phyloP scores from a whole-genome alignment of 2,329 filamentous ascomycete genomes.

The Metarhizium brunneum region DNA sequence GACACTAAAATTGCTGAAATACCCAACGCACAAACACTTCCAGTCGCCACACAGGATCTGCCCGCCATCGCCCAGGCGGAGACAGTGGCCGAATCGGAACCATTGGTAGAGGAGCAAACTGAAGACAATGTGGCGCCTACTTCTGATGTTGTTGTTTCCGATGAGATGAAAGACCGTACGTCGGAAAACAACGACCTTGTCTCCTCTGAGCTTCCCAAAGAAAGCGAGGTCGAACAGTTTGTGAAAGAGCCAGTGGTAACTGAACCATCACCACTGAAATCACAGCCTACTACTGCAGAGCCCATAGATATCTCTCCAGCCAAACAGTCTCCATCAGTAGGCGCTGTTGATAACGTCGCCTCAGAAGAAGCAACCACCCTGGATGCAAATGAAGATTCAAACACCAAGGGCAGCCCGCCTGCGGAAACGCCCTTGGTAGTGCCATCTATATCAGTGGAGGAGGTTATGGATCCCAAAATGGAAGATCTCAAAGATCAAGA shows the following conservation, averaged over 20 bases:
- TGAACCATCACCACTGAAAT: neutral
- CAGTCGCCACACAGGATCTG: neutral
- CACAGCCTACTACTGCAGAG: neutral
- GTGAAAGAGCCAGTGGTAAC: neutral
- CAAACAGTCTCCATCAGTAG: neutral
- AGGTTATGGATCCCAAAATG: neutral
- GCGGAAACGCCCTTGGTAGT: neutral
- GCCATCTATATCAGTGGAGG: constrained; percentile 4
- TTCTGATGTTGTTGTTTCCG: neutral
- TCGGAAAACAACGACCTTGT: neutral
- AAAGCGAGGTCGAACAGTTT: neutral
- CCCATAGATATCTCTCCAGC: neutral
- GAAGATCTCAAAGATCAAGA: neutral
- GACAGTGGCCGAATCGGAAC: neutral
- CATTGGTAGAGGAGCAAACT: neutral
- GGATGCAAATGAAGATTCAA: neutral
- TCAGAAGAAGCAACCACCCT: neutral
- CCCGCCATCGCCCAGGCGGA: neutral
- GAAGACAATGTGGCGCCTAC: neutral
- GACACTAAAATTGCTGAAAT: neutral
- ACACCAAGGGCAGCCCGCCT: neutral
- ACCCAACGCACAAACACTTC: neutral
- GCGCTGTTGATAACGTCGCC: neutral
- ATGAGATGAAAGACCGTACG: neutral
- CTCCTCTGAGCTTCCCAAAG: neutral